These are phyloP conservation scores for Cutaneotrichosporon daszewskae DNA, from an alignment of 1,284 basidiomycete species.

Conservation along the genomic window DNA sequence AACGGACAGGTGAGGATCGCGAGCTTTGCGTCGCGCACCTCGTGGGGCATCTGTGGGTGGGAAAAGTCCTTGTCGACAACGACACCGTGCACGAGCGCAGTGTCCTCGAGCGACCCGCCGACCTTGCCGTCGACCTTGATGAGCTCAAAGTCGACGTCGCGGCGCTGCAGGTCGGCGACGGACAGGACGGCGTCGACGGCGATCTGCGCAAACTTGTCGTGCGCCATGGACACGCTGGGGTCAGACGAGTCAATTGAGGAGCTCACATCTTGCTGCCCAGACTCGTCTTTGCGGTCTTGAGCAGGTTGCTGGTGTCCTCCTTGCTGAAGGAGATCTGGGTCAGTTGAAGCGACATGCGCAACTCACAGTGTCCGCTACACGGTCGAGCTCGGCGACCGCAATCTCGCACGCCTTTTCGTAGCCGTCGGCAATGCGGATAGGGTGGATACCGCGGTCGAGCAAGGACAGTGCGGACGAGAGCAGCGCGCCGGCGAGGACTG, in stretches of 20 bases:
- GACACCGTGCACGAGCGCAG: slow-evolving; percentile 71
- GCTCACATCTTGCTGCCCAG: slow-evolving; percentile 83
- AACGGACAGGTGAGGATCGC: slow-evolving; percentile 99
- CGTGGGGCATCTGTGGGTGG: slow-evolving; percentile 93
- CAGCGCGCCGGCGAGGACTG: slow-evolving; percentile 92
- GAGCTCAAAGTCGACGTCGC: slow-evolving; percentile 95
- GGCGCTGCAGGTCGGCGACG: slow-evolving; percentile 89
- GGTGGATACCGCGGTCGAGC: slow-evolving; percentile 96
- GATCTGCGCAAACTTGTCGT: slow-evolving; percentile 91
- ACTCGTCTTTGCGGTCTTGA: slow-evolving; percentile 94
- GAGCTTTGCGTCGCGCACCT: slow-evolving; percentile 79
- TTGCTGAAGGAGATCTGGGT: slow-evolving; percentile 62
- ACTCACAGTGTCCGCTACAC: slow-evolving; percentile 71
- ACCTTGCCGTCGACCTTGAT: slow-evolving; percentile 99
- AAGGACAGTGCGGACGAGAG: slow-evolving; percentile 60
- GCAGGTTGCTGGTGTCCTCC: slow-evolving; percentile 73
- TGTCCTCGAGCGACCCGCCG: slow-evolving; percentile 92
- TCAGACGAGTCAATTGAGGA: slow-evolving; percentile 48
- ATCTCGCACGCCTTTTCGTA: slow-evolving; percentile 90
- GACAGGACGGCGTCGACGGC: slow-evolving; percentile 94
- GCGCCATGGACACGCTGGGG: slow-evolving; percentile 78
- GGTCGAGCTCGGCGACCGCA: slow-evolving; percentile 83
- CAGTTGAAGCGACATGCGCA: background rate
- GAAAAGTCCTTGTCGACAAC: slow-evolving; percentile 99
- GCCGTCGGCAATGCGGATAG: slow-evolving; percentile 96